Evolutionary conservation across 345 rosid species (phyloP).

Genomic region (Corchorus capsularis): DNA sequence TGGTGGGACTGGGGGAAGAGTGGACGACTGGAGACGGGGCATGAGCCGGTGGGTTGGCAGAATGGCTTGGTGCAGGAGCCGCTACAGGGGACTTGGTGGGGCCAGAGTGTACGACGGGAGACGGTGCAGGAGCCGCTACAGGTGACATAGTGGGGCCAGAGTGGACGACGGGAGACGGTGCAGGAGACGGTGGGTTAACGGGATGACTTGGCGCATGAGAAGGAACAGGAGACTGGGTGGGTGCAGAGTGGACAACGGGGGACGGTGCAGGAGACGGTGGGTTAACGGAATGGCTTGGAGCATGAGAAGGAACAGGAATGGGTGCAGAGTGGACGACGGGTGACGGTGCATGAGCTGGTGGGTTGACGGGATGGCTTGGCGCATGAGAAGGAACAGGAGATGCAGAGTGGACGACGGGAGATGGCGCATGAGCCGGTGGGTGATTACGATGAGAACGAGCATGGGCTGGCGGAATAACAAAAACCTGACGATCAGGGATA

Average conservation of each 20-base stretch:
- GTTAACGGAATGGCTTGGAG: no score
- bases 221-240: no score
- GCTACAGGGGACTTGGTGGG: no score
- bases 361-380: background rate
- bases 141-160: no score
- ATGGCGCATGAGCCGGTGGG: background rate
- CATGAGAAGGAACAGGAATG: no score
- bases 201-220: no score
- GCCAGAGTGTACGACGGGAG: background rate
- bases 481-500: no score
- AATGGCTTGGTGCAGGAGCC: no score
- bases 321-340: background rate
- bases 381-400: no score
- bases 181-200: background rate
- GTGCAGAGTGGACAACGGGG: background rate
- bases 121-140: background rate
- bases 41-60: no score
- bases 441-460: background rate
- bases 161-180: conserved; percentile 13
- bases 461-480: background rate
- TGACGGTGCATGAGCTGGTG: background rate
- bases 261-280: conserved; percentile 16
- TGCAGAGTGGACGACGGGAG: background rate
- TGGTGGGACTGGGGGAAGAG: background rate
- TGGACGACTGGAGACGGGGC: background rate